Evolutionary conservation across 2,329 filamentous ascomycete genomes (phyloP), one percentile per base, ranked within the genome.

Genomic region (Hymenoscyphus infarciens): DNA sequence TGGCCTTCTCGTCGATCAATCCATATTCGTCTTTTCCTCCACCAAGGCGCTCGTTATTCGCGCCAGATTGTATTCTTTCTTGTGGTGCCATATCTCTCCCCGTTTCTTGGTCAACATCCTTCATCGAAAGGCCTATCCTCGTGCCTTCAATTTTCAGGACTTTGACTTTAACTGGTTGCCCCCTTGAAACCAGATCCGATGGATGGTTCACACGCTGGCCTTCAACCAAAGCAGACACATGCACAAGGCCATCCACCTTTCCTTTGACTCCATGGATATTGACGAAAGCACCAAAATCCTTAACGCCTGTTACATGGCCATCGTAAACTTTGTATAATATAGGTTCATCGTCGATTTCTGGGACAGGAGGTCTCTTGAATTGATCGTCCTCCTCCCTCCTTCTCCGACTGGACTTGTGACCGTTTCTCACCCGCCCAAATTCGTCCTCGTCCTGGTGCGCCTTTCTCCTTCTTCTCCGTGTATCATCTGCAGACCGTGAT

Each of bases 211-310:
- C 90, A 56, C 95, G 87, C 60, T 89, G 89, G 3, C 92, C 91
- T 63, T 93, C 88, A 57, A 88, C 85, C 75, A 99, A 89, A 25
- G 91, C 90, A 27, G 94, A 97, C 31, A 99, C 87, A 74, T 99
- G 95, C 0, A 99, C 94, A 67, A 99, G 80, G 0, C 95, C 95
- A 73, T 97, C 93, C 1, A 96, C 89, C 75, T 92, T 96, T 56
- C 93, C 94, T 70, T 83, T 87, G 1, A 99, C 89, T 19, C 92
- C 90, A 68, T 88, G 84, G n/a, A 99, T 75, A 69, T 96, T 97
- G 63, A 98, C 92, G 75, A 99, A 99, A 0, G 88, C 92, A 11
- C 95, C 95, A 77, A 98, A 99, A 65, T 97, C 92, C 72, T 97
- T 98, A 60, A 99, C 82, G 0, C 93, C 92, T 0, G 92, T 97